phyloP scores from a whole-genome alignment of 2,329 filamentous ascomycete genomes.

The Thielaviopsis populi region DNA sequence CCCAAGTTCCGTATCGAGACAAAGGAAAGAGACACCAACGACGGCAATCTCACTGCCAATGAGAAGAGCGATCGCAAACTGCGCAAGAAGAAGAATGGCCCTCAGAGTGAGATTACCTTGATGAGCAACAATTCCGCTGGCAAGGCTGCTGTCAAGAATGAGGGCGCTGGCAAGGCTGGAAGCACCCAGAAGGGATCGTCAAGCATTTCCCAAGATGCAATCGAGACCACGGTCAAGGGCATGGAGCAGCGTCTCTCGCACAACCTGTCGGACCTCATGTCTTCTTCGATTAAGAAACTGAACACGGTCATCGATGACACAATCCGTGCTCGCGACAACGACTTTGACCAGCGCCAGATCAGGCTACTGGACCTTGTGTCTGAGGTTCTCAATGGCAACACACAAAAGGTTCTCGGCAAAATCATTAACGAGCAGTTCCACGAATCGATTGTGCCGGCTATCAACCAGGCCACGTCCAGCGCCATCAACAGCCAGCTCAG shows the following conservation, averaged over 20 bases:
- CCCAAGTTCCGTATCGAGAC: slow-evolving; percentile 29
- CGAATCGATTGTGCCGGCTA: slow-evolving; percentile 56
- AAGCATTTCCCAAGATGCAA: slow-evolving; percentile 30
- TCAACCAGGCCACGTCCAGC: slow-evolving; percentile 52
- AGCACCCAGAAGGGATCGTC: slow-evolving; percentile 15
- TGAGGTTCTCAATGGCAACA: slow-evolving; percentile 46
- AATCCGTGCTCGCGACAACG: slow-evolving; percentile 34
- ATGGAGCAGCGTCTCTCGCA: slow-evolving; percentile 38
- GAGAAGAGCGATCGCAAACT: slow-evolving; percentile 49
- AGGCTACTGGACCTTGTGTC: slow-evolving; percentile 44
- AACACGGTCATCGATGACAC: slow-evolving; percentile 53
- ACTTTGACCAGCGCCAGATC: slow-evolving; percentile 38
- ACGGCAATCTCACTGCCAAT: slow-evolving; percentile 19
- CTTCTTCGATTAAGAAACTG: slow-evolving; percentile 44
- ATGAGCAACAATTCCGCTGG: slow-evolving; percentile 25
- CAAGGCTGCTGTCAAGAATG: slow-evolving; percentile 19
- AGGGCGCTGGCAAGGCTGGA: slow-evolving; percentile 5
- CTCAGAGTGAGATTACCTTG: slow-evolving; percentile 31
- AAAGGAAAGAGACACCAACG: slow-evolving; percentile 12
- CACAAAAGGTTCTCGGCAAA: slow-evolving; percentile 55
- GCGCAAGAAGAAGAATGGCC: slow-evolving; percentile 50
- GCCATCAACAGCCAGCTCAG: slow-evolving; percentile 59
- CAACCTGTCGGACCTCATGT: slow-evolving; percentile 36
- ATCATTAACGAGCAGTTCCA: slow-evolving; percentile 67
- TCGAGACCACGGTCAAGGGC: slow-evolving; percentile 39